A percentile compares a stretch with the other conserved stretches of the same genome.
phyloP scores from a whole-genome alignment of 2,329 filamentous ascomycete species.

The Rosellinia necatrix region DNA sequence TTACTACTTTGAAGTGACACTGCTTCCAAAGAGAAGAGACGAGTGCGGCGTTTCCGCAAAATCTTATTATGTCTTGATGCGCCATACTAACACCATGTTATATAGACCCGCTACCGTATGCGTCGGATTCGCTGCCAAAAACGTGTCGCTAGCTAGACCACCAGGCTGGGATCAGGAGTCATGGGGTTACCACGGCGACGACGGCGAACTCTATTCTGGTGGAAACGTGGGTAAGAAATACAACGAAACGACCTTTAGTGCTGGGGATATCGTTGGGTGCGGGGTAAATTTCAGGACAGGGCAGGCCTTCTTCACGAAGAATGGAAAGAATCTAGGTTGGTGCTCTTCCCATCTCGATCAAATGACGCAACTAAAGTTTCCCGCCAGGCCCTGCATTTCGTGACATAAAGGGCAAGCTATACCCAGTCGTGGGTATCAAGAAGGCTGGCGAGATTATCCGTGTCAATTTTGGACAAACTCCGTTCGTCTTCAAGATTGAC shows the following conservation, averaged over 20 bases:
- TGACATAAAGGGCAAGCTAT: constrained; percentile 69
- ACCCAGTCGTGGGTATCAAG: constrained; percentile 68
- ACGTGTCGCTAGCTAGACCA: constrained; percentile 57
- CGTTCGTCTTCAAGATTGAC: constrained; percentile 92
- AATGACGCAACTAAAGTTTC: constrained; percentile 6
- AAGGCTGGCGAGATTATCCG: constrained; percentile 64
- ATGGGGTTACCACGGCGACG: constrained; percentile 72
- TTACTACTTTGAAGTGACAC: constrained; percentile 84
- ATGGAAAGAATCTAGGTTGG: constrained; percentile 61
- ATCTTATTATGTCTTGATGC: background rate
- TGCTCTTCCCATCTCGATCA: background rate
- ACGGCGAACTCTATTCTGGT: constrained; percentile 64
- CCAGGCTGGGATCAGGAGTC: constrained; percentile 71
- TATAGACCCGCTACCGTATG: constrained; percentile 63
- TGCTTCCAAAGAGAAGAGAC: constrained; percentile 56
- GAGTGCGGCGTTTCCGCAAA: constrained; percentile 50
- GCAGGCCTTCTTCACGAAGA: constrained; percentile 71
- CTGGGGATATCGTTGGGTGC: constrained; percentile 65
- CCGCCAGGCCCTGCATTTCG: constrained; percentile 69
- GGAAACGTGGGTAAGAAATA: constrained; percentile 62
- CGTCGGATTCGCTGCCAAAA: constrained; percentile 64
- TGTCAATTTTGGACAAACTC: constrained; percentile 71
- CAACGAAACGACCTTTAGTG: constrained; percentile 56
- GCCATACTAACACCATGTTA: constrained; percentile 23
- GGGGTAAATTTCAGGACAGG: constrained; percentile 68